These are phyloP conservation scores for Termitomyces sp. DNA, from an alignment of 768 basidiomycete species.

Conservation along the genomic window DNA sequence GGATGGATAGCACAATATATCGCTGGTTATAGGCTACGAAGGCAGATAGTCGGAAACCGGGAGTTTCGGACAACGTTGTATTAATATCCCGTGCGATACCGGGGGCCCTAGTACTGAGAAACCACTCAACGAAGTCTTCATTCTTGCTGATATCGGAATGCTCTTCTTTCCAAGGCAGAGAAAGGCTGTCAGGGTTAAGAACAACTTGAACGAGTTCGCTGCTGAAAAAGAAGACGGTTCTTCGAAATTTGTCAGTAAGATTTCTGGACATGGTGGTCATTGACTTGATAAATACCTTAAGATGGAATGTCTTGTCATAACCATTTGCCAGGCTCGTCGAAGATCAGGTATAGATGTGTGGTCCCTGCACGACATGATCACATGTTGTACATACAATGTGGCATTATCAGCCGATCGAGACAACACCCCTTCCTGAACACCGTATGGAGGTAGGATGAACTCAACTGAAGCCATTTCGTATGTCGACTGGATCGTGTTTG, in stretches of 20 bases:
- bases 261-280: neutral
- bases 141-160: neutral
- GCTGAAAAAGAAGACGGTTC: slow-evolving; percentile 29
- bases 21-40: slow-evolving; percentile 11
- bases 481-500: slow-evolving; percentile 8
- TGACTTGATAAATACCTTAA: slow-evolving; percentile 18
- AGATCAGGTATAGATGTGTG: slow-evolving; percentile 19
- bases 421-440: slow-evolving; percentile 46
- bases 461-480: slow-evolving; percentile 19
- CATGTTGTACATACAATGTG: slow-evolving; percentile 42
- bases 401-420: slow-evolving; percentile 34
- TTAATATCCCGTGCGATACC: slow-evolving; percentile 25
- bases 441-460: slow-evolving; percentile 35
- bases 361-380: slow-evolving; percentile 27
- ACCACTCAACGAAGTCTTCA: slow-evolving; percentile 17
- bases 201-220: slow-evolving; percentile 25
- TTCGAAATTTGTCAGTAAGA: slow-evolving; percentile 7
- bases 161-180: slow-evolving; percentile 18
- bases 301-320: slow-evolving; percentile 23
- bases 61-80: slow-evolving; percentile 19
- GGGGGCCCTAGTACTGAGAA: slow-evolving; percentile 14
- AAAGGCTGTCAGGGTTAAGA: slow-evolving; percentile 13
- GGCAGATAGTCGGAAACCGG: slow-evolving; percentile 21
- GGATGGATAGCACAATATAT: slow-evolving; percentile 27
- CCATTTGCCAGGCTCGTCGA: slow-evolving; percentile 29